Conservation (phyloP, 805 yeast species). For the Candida tammaniensis region DNA sequence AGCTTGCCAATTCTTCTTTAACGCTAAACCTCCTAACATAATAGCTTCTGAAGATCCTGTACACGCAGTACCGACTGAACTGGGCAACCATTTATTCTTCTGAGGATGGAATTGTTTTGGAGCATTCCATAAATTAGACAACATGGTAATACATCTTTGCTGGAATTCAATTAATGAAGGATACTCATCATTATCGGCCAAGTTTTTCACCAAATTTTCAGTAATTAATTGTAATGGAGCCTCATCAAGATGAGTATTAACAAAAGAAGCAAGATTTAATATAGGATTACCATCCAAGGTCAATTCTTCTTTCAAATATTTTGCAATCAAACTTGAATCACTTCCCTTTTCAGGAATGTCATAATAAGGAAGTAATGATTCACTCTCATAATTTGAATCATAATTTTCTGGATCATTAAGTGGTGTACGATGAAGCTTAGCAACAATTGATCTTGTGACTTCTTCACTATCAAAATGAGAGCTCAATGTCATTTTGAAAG, state of each 20-base stretch:
- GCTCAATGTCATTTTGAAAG: constrained; percentile 39
- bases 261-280: constrained; percentile 85
- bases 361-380: constrained; percentile 51
- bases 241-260: constrained; percentile 64
- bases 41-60: constrained; percentile 95
- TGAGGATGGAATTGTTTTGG: constrained; percentile 31
- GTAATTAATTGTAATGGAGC: constrained; percentile 43
- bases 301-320: constrained; percentile 68
- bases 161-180: constrained; percentile 81
- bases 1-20: constrained; percentile 88
- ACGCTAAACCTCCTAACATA: constrained; percentile 88
- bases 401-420: constrained; percentile 23
- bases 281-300: constrained; percentile 81
- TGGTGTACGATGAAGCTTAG: constrained; percentile 19
- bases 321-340: constrained; percentile 51
- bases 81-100: constrained; percentile 27
- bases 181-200: constrained; percentile 92
- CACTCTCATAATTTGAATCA: constrained; percentile 29
- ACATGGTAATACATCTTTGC: constrained; percentile 75
- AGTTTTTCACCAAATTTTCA: constrained; percentile 79
- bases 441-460: constrained; percentile 34
- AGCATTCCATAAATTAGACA: constrained; percentile 81
- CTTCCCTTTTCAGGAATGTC: constrained; percentile 58
- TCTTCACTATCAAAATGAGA: constrained; percentile 45
- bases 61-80: constrained; percentile 80